Base-by-base conservation (phyloP, 2,329 filamentous ascomycete species). In the Trematosphaeria pertusa region DNA sequence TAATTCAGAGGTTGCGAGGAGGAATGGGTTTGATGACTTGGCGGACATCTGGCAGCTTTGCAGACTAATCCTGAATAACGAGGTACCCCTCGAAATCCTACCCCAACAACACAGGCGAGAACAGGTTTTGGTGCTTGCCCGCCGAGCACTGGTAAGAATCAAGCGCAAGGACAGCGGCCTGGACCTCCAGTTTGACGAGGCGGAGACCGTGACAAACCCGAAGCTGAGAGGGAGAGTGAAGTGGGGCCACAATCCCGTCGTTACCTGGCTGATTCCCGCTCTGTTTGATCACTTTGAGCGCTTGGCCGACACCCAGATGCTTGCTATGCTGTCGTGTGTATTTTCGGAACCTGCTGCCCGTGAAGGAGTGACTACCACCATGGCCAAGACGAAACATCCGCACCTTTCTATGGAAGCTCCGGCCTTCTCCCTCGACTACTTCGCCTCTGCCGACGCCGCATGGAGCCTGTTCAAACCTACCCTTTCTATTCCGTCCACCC, bases 11-110 rank as follows among this genome's bases (percentile, higher is more conserved):
- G 85, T 95, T 35, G 92, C 93, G 7, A 80, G 85, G 56, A 86
- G 84, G 52, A 81, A 87, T 57, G 89, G 87, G 4, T 82, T 84
- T 53, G 70, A 78, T 11, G 89, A 96, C 54, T 73, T 95, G 21
- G 87, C 88, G 19, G 84, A 91, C 58, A 83, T 96, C 5, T 99
- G 94, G 94, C 84, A 83, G 37, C 87, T 97, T 55, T 79, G 91
- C 43, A 87, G 84, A 14, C 77, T 97, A 47, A 78, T 97, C 5
- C 75, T 97, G 35, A 85, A 86, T 55, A 88, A 89, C 57, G 85
- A 90, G 34, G 86, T 92, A 20, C 88, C 88, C 1, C 75, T 93
- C 3, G 81, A 87, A 58, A 74, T 89, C 19, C 73, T 87, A 33
- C 76, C 79, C 3, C 78, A 81, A 45, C 73, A 78, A 21, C 75